Evolutionary conservation across 495 filamentous ascomycete genomes (phyloP).

Genomic region (Jackrogersella minutella): DNA sequence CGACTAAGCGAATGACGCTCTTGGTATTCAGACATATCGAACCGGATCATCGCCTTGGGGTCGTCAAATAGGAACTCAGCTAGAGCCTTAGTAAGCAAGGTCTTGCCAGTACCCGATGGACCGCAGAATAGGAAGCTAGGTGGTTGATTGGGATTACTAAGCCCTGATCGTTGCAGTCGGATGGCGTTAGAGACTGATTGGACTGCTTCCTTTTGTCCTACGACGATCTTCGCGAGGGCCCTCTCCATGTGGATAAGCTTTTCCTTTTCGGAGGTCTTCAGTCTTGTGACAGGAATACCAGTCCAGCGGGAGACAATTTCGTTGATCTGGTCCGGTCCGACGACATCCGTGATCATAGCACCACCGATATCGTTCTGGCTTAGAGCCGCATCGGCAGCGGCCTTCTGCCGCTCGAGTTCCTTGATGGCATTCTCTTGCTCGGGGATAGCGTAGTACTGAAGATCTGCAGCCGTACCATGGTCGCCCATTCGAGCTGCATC

Average conservation of each 20-base stretch:
- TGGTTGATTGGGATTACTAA: conserved; percentile 93
- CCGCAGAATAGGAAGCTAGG: conserved; percentile 99
- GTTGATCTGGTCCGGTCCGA: conserved; percentile 98
- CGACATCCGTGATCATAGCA: conserved; percentile 85
- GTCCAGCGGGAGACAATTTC: conserved; percentile 97
- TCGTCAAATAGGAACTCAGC: conserved; percentile 99
- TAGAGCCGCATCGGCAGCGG: conserved; percentile 75
- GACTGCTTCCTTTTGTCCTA: conserved; percentile 96
- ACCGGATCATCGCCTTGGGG: conserved; percentile 95
- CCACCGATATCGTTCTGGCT: conserved; percentile 66
- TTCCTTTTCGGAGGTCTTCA: conserved; percentile 96
- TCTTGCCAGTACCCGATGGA: conserved; percentile 97
- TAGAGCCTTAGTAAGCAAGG: conserved; percentile 91
- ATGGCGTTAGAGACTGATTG: conserved; percentile 94
- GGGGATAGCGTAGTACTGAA: conserved; percentile 96
- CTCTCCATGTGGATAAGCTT: conserved; percentile 96
- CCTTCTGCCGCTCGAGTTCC: conserved; percentile 81
- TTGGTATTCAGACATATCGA: conserved; percentile 99
- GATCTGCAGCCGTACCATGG: conserved; percentile 81
- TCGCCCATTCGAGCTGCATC: conserved; percentile 89
- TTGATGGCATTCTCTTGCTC: conserved; percentile 84
- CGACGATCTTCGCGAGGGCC: conserved; percentile 78
- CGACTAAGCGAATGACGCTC: conserved; percentile 94
- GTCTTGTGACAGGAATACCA: conserved; percentile 91
- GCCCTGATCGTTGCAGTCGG: conserved; percentile 89